Base-by-base conservation (phyloP, 2,329 filamentous ascomycete species). In the Colletotrichum tanaceti region DNA sequence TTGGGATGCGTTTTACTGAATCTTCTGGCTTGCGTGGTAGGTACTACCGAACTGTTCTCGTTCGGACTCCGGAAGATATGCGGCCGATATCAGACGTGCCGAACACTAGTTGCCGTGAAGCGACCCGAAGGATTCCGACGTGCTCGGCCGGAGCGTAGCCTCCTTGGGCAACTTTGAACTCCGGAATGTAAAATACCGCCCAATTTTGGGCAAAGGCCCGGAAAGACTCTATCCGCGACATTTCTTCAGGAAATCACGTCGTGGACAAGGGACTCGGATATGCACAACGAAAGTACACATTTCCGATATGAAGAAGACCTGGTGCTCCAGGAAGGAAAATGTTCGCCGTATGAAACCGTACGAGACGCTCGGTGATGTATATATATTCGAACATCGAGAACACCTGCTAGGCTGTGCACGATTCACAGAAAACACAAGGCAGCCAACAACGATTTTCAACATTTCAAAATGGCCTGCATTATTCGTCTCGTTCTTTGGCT, bases 331-430 rank as follows among this genome's bases (percentile, higher is more conserved):
- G 2, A 5, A 6, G 41, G 16, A 43, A 43, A 14, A 7, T 2
- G 2, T 16, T 5, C 2, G 1, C 16, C 2, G n/a, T 6, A n/a
- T 10, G 9, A 7, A 43, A 6, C 7, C 2, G 18, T 2, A 32
- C 5, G 41, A 43, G n/a, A 16, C 16, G n/a, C 16, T n/a, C 9
- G 41, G 2, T 7, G 18, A 10, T 10, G 4, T n/a, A 43, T 43
- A 43, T 18, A 43, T 43, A 43, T 6, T 32, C 7, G 6, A 32
- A 32, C 28, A 9, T 2, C 1, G n/a, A n/a, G 28, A 32, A 32
- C 16, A 3, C 16, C 16, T 7, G 16, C 18, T 16, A 43, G 41
- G 28, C 4, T 43, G 41, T 18, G 3, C 16, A 43, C 9, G 41
- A 5, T n/a, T n/a, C n/a, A 6, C 5, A 43, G 16, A 7, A 9